Evolutionary conservation across 192 early-diverging fungal species (phyloP), one percentile per base, ranked within the genome.

Genomic region (Jimgerdemannia lactiflua): DNA sequence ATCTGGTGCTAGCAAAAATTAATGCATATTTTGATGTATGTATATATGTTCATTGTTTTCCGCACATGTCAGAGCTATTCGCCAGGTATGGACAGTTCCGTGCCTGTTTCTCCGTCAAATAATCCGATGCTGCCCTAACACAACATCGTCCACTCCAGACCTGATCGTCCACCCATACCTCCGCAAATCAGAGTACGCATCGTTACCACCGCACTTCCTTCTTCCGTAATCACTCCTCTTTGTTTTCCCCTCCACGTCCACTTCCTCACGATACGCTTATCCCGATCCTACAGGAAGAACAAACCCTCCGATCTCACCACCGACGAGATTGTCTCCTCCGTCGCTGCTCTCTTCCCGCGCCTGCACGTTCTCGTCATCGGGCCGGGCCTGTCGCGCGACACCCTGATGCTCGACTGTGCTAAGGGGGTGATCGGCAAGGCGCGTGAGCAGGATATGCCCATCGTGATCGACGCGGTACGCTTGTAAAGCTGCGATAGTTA

Each of bases 381-480:
- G 0, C 97, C 98, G 3, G 98, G 98, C 0, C 81, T 99, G 42
- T 95, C 94, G 10, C 86, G 95, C 39, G 93, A 98, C 76, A 69
- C 74, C 20, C 69, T 84, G 4, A 94, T 97, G 84, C 80, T 88
- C 1, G 84, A 91, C 44, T 81, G 84, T 40, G 93, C 94, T 4
- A 80, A 78, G n/a, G 63, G 80, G 14, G 87, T 95, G 10, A 91
- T 99, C n/a, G 40, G 77, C 43, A 83, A 86, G n/a, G 93, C 94
- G 0, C 85, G 86, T 63, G 78, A 89, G 72, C 71, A 81, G 18
- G 44, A 83, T 0, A 80, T 95, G 76, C 88, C 93, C 0, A 80
- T 99, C 20, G 94, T 99, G 0, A 79, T 99, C 65, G 98, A 99
- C 83, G 98, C 98, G 29, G 92, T 94, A 82, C n/a, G n/a, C n/a